These are phyloP conservation scores for Pelargonium cotyledonis DNA, from an alignment of 441 rosid species.

Conservation along the genomic window DNA sequence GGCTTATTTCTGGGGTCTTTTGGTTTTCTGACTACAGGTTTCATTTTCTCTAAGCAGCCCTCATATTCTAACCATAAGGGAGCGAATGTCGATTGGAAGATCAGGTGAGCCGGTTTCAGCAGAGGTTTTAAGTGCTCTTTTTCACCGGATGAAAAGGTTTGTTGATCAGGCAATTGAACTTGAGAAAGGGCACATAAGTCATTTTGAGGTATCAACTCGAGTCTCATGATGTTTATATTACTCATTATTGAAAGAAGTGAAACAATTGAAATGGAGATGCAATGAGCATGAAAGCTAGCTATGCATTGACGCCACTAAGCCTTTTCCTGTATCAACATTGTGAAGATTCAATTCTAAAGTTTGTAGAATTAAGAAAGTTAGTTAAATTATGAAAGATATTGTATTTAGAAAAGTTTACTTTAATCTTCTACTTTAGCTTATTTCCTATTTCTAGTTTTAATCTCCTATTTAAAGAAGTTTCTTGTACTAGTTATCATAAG, in stretches of 20 bases:
- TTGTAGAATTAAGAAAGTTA: too few species aligned
- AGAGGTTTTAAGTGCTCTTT: constrained; percentile 44
- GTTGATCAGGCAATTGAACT: constrained; percentile 50
- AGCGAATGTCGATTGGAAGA: constrained; percentile 60
- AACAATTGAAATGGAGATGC: not conserved
- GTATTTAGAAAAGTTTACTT: too few species aligned
- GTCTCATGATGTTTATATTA: not conserved
- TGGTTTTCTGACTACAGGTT: constrained; percentile 19
- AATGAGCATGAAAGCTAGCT: not conserved
- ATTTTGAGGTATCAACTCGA: constrained; percentile 63
- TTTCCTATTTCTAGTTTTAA: too few species aligned
- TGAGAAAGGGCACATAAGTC: constrained; percentile 65
- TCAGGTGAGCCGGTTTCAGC: constrained; percentile 55
- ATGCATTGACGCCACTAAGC: too few species aligned
- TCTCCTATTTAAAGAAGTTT: too few species aligned
- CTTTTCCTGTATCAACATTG: too few species aligned
- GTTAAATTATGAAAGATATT: too few species aligned
- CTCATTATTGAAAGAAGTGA: not conserved
- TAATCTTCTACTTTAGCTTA: too few species aligned
- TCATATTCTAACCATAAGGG: constrained; percentile 66
- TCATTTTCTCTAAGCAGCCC: constrained; percentile 44
- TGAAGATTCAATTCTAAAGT: too few species aligned
- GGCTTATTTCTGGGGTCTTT: not conserved
- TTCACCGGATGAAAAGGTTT: constrained; percentile 38
- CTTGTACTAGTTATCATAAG: too few species aligned